Conservation (phyloP, 345 rosid species). For the Rhizophora mangle region DNA sequence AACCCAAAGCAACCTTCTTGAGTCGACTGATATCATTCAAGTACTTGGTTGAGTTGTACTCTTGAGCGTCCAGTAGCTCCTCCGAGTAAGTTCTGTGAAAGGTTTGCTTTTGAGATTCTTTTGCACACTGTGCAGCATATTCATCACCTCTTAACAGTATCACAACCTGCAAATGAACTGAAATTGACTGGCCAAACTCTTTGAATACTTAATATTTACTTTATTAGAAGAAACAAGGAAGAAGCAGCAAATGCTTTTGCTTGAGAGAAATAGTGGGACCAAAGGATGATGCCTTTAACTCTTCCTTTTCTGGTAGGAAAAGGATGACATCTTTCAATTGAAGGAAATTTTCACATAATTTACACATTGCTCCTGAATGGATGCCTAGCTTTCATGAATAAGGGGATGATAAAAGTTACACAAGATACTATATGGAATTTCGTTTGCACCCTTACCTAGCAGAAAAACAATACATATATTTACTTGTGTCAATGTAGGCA, state of each 20-base stretch:
- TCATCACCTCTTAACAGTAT: conserved; percentile 62
- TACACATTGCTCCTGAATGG: too few relatives aligned
- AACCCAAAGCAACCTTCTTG: conserved; percentile 59
- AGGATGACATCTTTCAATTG: too few relatives aligned
- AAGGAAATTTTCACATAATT: too few relatives aligned
- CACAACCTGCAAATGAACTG: conserved; percentile 50
- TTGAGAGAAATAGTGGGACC: not conserved
- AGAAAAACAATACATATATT: too few relatives aligned
- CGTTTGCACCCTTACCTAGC: too few relatives aligned
- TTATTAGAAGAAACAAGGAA: not conserved
- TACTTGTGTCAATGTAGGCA: too few relatives aligned
- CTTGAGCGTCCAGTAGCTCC: conserved; percentile 58
- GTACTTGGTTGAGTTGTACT: conserved; percentile 72
- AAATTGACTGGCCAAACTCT: not conserved
- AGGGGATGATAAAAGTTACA: too few relatives aligned
- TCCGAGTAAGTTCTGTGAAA: conserved; percentile 67
- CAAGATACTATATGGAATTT: too few relatives aligned
- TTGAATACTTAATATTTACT: not conserved
- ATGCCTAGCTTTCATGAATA: too few relatives aligned
- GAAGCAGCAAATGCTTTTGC: not conserved
- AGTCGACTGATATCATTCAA: conserved; percentile 51
- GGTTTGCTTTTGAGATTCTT: conserved; percentile 27
- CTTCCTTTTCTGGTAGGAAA: not conserved
- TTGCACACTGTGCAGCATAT: conserved; percentile 22
- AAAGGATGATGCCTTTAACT: not conserved